Evolutionary conservation across 257 asterid genomes (phyloP), one percentile per base, ranked within the genome.

Genomic region (Nicotiana undulata): DNA sequence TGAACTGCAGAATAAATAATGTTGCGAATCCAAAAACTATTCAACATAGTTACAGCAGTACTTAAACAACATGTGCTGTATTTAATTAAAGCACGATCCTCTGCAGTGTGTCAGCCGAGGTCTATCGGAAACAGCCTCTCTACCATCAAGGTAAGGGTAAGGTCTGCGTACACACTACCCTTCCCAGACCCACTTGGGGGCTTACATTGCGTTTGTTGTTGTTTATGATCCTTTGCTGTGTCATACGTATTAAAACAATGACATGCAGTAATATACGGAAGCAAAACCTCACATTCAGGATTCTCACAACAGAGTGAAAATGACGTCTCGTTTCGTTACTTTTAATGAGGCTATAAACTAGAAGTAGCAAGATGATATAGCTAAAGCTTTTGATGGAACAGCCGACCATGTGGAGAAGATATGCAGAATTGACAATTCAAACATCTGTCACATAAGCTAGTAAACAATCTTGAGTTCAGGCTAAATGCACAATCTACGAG

Each of bases 401-500:
- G 49, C 61, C 24, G 1, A 15, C 79, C 79, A 74, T 74, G 79
- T 26, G 63, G 79, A 74, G 28, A 49, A 51, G 79, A 22, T 12
- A 46, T 72, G 61, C 40, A 72, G 78, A 72, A 72, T 49, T 72
- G 61, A 49, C 61, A 72, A 72, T 49, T 49, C 78, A 72, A 49
- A 49, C 24, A 49, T 49, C 77, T 44, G 77, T 72, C 77, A 46
- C 24, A 51, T 51, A 13, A 46, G 22, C 4, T 72, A 44, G 59
- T 22, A 40, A 70, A 22, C 60, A 72, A 72, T 72, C 34, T 15
- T 49, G 24, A 49, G 78, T 72, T 46, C 60, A 49, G 78, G 60
- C 40, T 13, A 72, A 8, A 58, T 72, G 59, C 40, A 44, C 13
- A 5, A 70, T 44, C 37, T 70, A 22, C 22, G 46, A 44, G 3